Evolutionary conservation across 208 protist genomes (phyloP).

Genomic region (Herpetomonas samuelpessoai): DNA sequence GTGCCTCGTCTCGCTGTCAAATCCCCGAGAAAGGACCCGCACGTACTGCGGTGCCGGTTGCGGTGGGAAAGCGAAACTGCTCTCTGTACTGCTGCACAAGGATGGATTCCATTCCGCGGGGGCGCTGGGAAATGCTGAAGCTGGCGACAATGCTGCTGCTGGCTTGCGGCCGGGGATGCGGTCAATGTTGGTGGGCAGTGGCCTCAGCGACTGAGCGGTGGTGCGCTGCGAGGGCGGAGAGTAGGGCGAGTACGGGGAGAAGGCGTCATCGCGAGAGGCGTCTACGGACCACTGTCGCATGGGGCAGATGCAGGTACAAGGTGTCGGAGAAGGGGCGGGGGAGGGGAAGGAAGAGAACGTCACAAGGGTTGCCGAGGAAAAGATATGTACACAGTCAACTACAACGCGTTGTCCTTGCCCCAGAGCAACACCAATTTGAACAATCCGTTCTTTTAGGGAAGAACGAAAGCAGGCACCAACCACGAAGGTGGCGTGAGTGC

Average conservation of each 20-base stretch:
- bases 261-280: slow-evolving; percentile 1
- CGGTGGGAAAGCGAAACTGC: background rate
- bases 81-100: background rate
- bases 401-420: too few species aligned
- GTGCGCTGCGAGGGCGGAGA: slow-evolving; percentile 1
- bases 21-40: background rate
- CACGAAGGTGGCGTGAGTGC: too few species aligned
- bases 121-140: background rate
- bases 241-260: slow-evolving; percentile 1
- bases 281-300: slow-evolving; percentile 18
- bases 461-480: too few species aligned
- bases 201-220: slow-evolving; percentile 5
- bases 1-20: background rate
- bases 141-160: background rate
- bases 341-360: too few species aligned
- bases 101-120: slow-evolving; percentile 7
- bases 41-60: background rate
- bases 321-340: too few species aligned
- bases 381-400: too few species aligned
- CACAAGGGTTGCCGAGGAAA: too few species aligned
- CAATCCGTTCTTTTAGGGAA: too few species aligned
- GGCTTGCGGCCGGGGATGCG: background rate
- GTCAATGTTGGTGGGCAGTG: background rate
- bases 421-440: too few species aligned
- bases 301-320: too few species aligned